Base-by-base conservation (phyloP, 345 rosid genomes). In the Crucihimalaya himalaica region DNA sequence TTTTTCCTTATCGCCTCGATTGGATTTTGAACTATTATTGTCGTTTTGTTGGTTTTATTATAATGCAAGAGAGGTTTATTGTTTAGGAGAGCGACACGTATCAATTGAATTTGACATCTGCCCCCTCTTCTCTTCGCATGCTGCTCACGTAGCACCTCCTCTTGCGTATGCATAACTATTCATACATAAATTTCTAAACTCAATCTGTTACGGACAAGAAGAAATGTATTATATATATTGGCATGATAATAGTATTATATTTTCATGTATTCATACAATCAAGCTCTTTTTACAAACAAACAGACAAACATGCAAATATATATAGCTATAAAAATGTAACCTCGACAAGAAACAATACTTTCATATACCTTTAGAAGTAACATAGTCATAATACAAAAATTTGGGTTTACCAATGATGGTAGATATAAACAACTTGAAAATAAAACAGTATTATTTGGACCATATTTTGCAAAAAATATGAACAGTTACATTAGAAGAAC, bases 131-230 rank as follows among this genome's bases (percentile, higher is more conserved):
- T 70, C 66, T 53, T 55, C 79, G 75, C 75, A 69, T 76, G 79
- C 60, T 54, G 75, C 75, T 69, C 70, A 76, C 79, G 79, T 76
- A 55, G 75, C 75, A 70, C 52, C 51, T 46, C 56, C 54, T 59
- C 55, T 73, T 50, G 39, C 51, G 71, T 65, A 66, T 48, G 45
- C 73, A 16, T 12, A 35, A 19, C 63, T 35, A 58, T 10, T 37
- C 35, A 45, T 56, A 39, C 16, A 42, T 40, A 13, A 14, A 13
- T 5, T 31, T 34, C 32, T 31, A 5, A 8, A 32, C 34, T 18
- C 23, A 18, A 39, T 73, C 60, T 27, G 27, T 16, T 23, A 46
- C 55, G 37, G 48, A 57, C 68, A 53, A 48, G 21, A 58, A 19
- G 27, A 60, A 4, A 40, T 40, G 8, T 14, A 40, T 37, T 3